phyloP scores from a whole-genome alignment of 176 grass and related monocot genomes.

The bread wheat (Triticum aestivum) region DNA sequence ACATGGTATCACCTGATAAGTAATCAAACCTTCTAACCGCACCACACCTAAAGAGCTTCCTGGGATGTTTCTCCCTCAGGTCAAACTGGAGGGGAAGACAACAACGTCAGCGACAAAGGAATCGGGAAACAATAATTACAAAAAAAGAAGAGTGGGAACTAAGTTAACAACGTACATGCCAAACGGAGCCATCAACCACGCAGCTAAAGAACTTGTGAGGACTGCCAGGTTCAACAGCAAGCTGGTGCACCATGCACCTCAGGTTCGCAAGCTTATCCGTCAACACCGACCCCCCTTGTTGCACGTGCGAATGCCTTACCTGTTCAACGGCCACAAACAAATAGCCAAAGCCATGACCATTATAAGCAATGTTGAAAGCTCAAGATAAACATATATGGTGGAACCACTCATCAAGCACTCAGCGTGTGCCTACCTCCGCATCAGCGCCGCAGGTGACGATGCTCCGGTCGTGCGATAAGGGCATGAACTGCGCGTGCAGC shows the following conservation, averaged over 20 bases:
- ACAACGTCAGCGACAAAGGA: constrained; percentile 23
- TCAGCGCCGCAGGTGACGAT: constrained; percentile 65
- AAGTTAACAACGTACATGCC: constrained; percentile 31
- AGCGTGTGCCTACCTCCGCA: constrained; percentile 49
- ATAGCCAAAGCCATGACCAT: not conserved
- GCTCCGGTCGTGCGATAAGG: constrained; percentile 49
- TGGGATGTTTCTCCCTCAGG: constrained; percentile 40
- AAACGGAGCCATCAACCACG: constrained; percentile 60
- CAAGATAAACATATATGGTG: not conserved
- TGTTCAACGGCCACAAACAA: not conserved
- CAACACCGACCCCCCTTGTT: constrained; percentile 40
- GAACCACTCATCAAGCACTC: not conserved
- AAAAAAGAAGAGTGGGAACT: not conserved
- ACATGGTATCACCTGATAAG: not conserved
- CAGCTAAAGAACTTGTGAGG: constrained; percentile 74
- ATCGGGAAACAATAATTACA: not conserved
- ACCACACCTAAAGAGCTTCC: constrained; percentile 47
- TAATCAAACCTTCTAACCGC: constrained; percentile 9
- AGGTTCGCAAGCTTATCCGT: constrained; percentile 38
- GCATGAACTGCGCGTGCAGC: constrained; percentile 72
- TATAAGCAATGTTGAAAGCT: not conserved
- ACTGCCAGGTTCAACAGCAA: constrained; percentile 73
- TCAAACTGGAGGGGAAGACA: constrained; percentile 57
- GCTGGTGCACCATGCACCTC: constrained; percentile 29
- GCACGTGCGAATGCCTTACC: constrained; percentile 60